Conservation (phyloP, 2,329 filamentous ascomycete species). For the Aspergillus chevalieri region DNA sequence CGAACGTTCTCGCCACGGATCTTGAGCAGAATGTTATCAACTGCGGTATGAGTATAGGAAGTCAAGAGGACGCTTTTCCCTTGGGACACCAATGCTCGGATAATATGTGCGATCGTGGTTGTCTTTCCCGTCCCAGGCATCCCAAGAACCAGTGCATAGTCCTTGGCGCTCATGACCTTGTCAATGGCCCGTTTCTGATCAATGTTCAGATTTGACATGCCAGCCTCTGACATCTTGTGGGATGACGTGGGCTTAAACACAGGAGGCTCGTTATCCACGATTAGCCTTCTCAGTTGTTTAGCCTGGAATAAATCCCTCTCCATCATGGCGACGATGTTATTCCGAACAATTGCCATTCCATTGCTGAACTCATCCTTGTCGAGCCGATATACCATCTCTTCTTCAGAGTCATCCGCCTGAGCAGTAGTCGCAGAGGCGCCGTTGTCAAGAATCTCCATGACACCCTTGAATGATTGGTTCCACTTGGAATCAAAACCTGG, state of each 20-base stretch:
- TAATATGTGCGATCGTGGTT: conserved; percentile 96
- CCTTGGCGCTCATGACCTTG: conserved; percentile 91
- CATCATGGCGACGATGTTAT: conserved; percentile 92
- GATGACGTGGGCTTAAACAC: conserved; percentile 63
- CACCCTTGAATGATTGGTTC: conserved; percentile 84
- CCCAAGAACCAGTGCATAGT: conserved; percentile 94
- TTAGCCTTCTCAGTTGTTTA: conserved; percentile 66
- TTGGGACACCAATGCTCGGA: conserved; percentile 78
- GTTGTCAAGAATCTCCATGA: conserved; percentile 73
- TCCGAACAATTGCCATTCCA: conserved; percentile 89
- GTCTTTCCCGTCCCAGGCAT: conserved; percentile 99
- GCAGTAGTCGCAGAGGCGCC: conserved; percentile 28
- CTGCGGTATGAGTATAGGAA: conserved; percentile 94
- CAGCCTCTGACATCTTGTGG: conserved; percentile 52
- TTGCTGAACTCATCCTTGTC: conserved; percentile 99
- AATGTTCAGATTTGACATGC: conserved; percentile 65
- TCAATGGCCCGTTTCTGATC: conserved; percentile 82
- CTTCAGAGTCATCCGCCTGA: conserved; percentile 36
- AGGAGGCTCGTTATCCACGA: conserved; percentile 70
- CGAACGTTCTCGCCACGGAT: conserved; percentile 70
- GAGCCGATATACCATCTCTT: conserved; percentile 65
- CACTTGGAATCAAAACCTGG: conserved; percentile 66
- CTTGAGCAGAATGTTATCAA: conserved; percentile 96
- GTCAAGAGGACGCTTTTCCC: conserved; percentile 89
- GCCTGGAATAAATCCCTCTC: conserved; percentile 66